Percentiles rank a stretch among this genome's conserved stretches.
These are phyloP conservation scores for Clarkia xantiana DNA, from an alignment of 345 rosid genomes.

Conservation along the genomic window DNA sequence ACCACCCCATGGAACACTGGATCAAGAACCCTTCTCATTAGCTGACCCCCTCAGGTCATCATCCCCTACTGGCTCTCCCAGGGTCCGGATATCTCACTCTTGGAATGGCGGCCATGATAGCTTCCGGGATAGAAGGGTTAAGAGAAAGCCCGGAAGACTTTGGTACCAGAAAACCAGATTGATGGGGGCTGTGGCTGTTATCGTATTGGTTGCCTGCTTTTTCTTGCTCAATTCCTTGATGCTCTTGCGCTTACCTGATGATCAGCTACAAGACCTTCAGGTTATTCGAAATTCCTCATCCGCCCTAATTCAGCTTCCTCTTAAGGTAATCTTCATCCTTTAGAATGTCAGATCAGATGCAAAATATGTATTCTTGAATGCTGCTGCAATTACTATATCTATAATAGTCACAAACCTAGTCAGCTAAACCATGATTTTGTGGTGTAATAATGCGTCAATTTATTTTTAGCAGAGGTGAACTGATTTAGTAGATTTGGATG, in stretches of 20 bases:
- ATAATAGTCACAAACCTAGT: background rate
- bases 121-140: constrained; percentile 12
- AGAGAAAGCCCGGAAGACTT: constrained; percentile 29
- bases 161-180: constrained; percentile 38
- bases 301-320: constrained; percentile 18
- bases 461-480: too few relatives aligned
- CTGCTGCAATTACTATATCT: background rate
- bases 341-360: background rate
- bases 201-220: constrained; percentile 47
- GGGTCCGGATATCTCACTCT: too few relatives aligned
- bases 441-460: too few relatives aligned
- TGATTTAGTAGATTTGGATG: too few relatives aligned
- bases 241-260: constrained; percentile 52
- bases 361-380: background rate
- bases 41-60: too few relatives aligned
- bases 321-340: constrained; percentile 23
- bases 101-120: too few relatives aligned
- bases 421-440: too few relatives aligned
- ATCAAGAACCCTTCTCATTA: too few relatives aligned
- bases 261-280: constrained; percentile 15
- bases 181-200: constrained; percentile 24
- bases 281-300: constrained; percentile 19
- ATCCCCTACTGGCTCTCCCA: too few relatives aligned
- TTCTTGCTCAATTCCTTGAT: constrained; percentile 64
- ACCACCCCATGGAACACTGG: too few relatives aligned